phyloP scores from a whole-genome alignment of 768 basidiomycete genomes.

The Podaxis sp. region DNA sequence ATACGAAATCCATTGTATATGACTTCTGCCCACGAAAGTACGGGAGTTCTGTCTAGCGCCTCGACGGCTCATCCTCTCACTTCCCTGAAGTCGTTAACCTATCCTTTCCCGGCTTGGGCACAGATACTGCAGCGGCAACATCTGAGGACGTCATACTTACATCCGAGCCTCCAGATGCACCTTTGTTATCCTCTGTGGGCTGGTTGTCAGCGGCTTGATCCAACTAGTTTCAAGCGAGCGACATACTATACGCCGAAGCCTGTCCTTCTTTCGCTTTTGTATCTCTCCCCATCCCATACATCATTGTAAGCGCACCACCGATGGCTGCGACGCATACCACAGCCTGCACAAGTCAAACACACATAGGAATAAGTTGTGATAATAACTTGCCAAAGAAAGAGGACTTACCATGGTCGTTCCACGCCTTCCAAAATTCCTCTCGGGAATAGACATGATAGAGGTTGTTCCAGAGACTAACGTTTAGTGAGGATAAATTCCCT shows the following conservation, averaged over 20 bases:
- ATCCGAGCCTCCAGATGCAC: slow-evolving; percentile 27
- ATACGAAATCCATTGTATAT: background rate
- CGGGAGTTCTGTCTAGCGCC: too few species aligned
- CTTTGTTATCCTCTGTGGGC: slow-evolving; percentile 22
- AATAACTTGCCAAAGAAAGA: background rate
- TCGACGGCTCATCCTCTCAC: background rate
- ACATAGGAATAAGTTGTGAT: too few species aligned
- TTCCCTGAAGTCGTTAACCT: background rate
- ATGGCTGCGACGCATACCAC: slow-evolving; percentile 29
- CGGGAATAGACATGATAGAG: background rate
- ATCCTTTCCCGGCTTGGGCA: slow-evolving; percentile 31
- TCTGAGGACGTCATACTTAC: slow-evolving; percentile 39
- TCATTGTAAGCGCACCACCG: slow-evolving; percentile 27
- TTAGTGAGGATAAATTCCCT: background rate
- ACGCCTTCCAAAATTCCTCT: slow-evolving; percentile 12
- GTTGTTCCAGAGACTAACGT: background rate
- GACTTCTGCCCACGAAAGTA: too few species aligned
- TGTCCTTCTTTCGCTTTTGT: slow-evolving; percentile 33
- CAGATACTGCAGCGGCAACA: slow-evolving; percentile 36
- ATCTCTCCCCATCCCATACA: slow-evolving; percentile 33
- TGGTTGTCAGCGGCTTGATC: background rate
- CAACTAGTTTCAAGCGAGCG: background rate
- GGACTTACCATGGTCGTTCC: slow-evolving; percentile 18
- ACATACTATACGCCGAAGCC: slow-evolving; percentile 33
- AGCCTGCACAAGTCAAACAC: slow-evolving; percentile 22